Evolutionary conservation across 2,329 filamentous ascomycete species (phyloP).

Genomic region (Elsinoe necatrix): DNA sequence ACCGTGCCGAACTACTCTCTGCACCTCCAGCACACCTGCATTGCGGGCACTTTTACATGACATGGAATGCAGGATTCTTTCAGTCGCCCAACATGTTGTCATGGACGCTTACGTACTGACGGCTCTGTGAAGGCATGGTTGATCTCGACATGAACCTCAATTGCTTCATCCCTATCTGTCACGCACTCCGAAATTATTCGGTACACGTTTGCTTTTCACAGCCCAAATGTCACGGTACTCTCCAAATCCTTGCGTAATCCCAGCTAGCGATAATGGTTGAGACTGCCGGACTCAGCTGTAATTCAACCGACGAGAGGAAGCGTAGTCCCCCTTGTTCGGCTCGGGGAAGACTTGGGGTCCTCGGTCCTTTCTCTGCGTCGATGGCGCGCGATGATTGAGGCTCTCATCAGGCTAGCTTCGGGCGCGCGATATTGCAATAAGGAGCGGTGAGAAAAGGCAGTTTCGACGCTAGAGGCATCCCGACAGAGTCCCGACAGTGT

Average conservation of each 20-base stretch:
- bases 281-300: not conserved
- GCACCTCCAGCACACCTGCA: slow-evolving; percentile 9
- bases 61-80: slow-evolving; percentile 2
- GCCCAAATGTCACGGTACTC: not conserved
- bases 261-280: not conserved
- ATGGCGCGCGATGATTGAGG: not conserved
- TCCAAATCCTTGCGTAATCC: slow-evolving; percentile 10
- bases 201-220: not conserved
- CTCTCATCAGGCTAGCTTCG: not conserved
- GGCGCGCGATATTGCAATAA: not conserved
- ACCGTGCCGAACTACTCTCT: slow-evolving; percentile 16
- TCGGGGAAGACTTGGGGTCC: slow-evolving; percentile 9
- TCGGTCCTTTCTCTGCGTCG: not conserved
- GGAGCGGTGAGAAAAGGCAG: slow-evolving; percentile 5
- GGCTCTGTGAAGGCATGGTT: not conserved
- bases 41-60: not conserved
- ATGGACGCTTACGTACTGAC: slow-evolving; percentile 8
- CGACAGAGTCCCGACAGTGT: slow-evolving; percentile 4
- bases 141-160: not conserved
- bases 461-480: not conserved
- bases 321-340: slow-evolving; percentile 1
- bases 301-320: not conserved
- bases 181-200: not conserved
- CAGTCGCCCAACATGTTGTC: not conserved
- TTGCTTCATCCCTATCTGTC: not conserved